These are phyloP conservation scores for Talaromyces nanjingensis DNA, from an alignment of 495 filamentous ascomycete genomes.

Conservation along the genomic window DNA sequence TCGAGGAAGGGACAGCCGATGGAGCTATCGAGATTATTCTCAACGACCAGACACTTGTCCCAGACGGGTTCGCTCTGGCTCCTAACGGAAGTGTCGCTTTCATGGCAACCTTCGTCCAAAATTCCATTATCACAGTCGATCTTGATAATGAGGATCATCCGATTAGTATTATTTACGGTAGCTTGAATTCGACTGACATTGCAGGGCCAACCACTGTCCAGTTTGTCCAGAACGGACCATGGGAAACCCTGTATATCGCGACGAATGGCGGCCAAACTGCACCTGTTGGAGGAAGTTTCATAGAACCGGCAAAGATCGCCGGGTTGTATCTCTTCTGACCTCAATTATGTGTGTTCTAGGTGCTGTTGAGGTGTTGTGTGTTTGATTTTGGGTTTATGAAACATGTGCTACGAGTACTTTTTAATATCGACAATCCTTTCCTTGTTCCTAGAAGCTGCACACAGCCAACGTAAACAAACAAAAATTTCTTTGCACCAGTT, in stretches of 20 bases:
- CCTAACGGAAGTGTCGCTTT: constrained; percentile 29
- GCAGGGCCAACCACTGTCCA: constrained; percentile 21
- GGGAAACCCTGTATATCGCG: constrained; percentile 19
- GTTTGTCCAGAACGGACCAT: constrained; percentile 17
- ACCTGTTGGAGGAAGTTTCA: constrained; percentile 21
- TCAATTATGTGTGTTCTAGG: background rate
- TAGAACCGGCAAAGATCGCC: constrained; percentile 26
- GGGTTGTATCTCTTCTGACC: constrained; percentile 4
- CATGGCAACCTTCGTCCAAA: constrained; percentile 25
- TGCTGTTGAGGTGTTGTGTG: background rate
- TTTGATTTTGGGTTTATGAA: constrained; percentile 2
- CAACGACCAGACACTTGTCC: constrained; percentile 17
- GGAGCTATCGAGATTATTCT: constrained; percentile 25
- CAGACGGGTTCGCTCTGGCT: constrained; percentile 27
- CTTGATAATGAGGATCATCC: constrained; percentile 16
- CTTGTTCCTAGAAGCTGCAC: background rate
- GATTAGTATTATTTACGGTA: constrained; percentile 21
- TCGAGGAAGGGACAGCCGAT: constrained; percentile 15
- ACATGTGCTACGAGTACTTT: background rate
- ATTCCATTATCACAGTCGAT: constrained; percentile 20
- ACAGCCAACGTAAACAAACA: background rate
- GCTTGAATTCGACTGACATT: constrained; percentile 21
- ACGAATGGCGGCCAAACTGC: constrained; percentile 24
- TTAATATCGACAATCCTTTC: background rate
- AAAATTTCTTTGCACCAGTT: background rate